Percentiles rank a stretch among this genome's conserved stretches.
Evolutionary conservation across 192 early-diverging fungal genomes (phyloP).

Genomic region (Entophlyctis luteolus): DNA sequence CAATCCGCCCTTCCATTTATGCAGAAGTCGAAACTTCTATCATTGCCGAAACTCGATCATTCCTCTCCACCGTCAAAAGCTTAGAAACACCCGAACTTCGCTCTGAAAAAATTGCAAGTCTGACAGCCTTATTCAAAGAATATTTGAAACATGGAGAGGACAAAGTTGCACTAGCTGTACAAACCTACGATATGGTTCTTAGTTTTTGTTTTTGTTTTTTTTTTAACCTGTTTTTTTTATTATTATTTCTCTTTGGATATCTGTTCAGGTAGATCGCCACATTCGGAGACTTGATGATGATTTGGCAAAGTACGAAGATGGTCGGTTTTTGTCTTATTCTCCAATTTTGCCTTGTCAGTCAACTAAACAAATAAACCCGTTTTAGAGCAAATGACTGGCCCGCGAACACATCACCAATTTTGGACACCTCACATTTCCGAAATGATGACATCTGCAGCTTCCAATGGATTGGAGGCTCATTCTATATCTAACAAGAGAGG

Average conservation of each 20-base stretch:
- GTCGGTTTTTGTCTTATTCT: background rate
- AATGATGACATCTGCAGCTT: too few species aligned
- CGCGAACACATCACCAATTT: constrained; percentile 3
- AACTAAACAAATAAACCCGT: background rate
- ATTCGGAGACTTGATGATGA: constrained; percentile 88
- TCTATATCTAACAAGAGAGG: too few species aligned
- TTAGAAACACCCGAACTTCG: constrained; percentile 48
- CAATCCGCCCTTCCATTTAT: background rate
- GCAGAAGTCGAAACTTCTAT: constrained; percentile 72
- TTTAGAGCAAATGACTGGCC: constrained; percentile 68
- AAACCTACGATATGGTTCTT: constrained; percentile 87
- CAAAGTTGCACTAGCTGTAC: constrained; percentile 86
- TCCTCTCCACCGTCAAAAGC: constrained; percentile 59
- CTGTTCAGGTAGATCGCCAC: constrained; percentile 74
- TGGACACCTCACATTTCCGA: background rate
- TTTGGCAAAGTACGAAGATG: constrained; percentile 82
- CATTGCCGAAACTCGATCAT: constrained; percentile 62
- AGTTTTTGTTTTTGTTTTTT: background rate
- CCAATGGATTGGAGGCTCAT: too few species aligned
- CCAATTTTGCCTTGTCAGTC: background rate
- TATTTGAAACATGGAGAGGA: constrained; percentile 86
- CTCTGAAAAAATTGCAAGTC: constrained; percentile 48
- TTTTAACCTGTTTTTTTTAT: background rate
- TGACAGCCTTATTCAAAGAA: constrained; percentile 62
- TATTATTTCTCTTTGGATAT: too few species aligned